Evolutionary conservation across 345 rosid species (phyloP), one percentile per base, ranked within the genome.

Genomic region (Eucalyptus marginata): DNA sequence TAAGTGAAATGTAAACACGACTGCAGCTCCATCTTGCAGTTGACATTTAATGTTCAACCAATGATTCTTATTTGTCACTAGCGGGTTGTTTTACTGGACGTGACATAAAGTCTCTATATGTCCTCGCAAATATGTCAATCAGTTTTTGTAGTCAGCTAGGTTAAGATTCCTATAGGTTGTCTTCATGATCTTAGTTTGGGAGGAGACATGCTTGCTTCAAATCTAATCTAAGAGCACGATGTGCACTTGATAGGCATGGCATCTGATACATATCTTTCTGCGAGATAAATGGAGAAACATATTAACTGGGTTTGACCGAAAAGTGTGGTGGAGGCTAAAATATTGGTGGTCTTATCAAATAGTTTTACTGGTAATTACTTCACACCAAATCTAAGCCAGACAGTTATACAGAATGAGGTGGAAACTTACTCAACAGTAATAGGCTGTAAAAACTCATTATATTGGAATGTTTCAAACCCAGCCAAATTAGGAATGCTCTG

Each of bases 321-420:
- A 31, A 66, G 12, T 16, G 79, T 8, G 22, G 40, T 7, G 79
- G 43, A 66, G 3, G 40, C 40, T 8, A 5, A 14, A 14, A 66
- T 2, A 7, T 31, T 1, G 20, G 40, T 2, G 79, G 40, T 66
- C 10, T 66, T 15, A 31, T 15, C 1, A 0, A 15, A 31, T 66
- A 12, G 79, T 31, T 31, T 66, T 16, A 66, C 22, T 31, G 20
- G 40, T 31, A 31, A 7, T n/a, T 7, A 66, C 40, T 66, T 15
- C 22, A 31, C 79, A 31, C 22, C 40, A 66, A 66, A 66, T 4
- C 20, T 14, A 66, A 27, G 79, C 79, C 40, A n/a, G 12, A n/a
- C 40, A 66, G 2, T 66, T 66, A 3, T 66, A 31, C 22, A 66
- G 79, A 15, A 31, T n/a, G 20, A 66, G 79, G 40, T 66, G 79